Evolutionary conservation across 176 grass and related monocot species (phyloP), one percentile per base, ranked within the genome.

Genomic region (Phyllostachys edulis): DNA sequence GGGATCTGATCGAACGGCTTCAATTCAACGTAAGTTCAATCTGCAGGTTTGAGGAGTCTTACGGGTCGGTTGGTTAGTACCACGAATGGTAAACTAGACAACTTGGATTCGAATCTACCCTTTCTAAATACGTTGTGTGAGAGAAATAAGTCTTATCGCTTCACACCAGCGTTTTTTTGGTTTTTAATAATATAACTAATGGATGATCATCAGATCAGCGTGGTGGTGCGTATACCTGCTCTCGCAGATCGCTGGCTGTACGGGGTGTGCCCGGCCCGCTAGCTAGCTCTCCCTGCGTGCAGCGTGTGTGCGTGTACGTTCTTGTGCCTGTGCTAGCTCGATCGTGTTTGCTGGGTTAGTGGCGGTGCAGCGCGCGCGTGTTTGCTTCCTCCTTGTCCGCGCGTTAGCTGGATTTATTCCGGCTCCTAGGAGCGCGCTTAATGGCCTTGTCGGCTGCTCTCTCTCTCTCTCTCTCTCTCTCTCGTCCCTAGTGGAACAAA

Each of bases 331-430:
- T 61, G 57, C 57, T 26, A 12, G 63, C 63, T 66, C 29, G 63
- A 1, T 14, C 26, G 64, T 39, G 64, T 38, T 24, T 61, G 13
- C 7, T 34, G 62, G 26, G 27, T 64, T 34, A 34, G 67, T 69
- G 36, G 67, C 62, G 54, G 38, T 9, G 72, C 72, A 67, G 62
- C 62, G 62, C 62, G 47, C 62, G 62, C 62, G 37, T 37, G 55
- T 78, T 88, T 39, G 87, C 63, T 84, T 71, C 67, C 80, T 69
- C 55, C 46, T 88, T 84, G 86, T 88, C 86, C 73, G 63, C 17
- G 73, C 63, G 65, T 44, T 66, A 11, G 20, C n/a, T 69, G 73
- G 68, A 60, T 37, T 62, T 38, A 24, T 68, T 52, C 63, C 78
- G 21, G 2, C 60, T 68, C 71, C 40, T 76, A 41, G 77, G 63